These are phyloP conservation scores for Ustilaginoidea virens DNA, from an alignment of 2,329 filamentous ascomycete genomes.

Conservation along the genomic window DNA sequence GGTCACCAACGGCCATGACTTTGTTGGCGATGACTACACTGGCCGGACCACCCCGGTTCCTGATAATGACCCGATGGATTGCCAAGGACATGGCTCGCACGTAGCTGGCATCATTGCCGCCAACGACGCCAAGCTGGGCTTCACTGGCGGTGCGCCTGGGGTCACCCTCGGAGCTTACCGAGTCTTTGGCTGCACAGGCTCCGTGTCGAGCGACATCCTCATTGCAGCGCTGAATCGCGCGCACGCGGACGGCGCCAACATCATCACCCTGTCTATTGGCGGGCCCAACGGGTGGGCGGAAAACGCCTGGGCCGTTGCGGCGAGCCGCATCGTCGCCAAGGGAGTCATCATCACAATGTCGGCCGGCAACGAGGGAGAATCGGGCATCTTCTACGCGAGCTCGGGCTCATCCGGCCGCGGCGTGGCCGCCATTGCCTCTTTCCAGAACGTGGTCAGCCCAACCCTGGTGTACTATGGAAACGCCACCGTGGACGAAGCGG, in stretches of 20 bases:
- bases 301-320: conserved; percentile 19
- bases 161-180: conserved; percentile 23
- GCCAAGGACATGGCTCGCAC: conserved; percentile 27
- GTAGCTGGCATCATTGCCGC: conserved; percentile 30
- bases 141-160: conserved; percentile 23
- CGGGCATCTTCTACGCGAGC: conserved; percentile 24
- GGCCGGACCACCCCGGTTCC: conserved; percentile 15
- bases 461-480: too few species aligned
- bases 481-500: too few species aligned
- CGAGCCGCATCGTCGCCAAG: conserved; percentile 24
- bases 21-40: conserved; percentile 22
- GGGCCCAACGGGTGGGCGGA: conserved; percentile 15
- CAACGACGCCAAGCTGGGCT: conserved; percentile 17
- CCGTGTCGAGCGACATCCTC: conserved; percentile 19
- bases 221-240: conserved; percentile 23
- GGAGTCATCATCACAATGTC: conserved; percentile 25
- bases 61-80: conserved; percentile 22
- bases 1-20: conserved; percentile 26
- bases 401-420: conserved; percentile 23
- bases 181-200: conserved; percentile 19
- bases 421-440: conserved; percentile 27
- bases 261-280: conserved; percentile 22
- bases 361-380: conserved; percentile 27
- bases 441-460: conserved; percentile 23
- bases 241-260: conserved; percentile 21